Evolutionary conservation across 345 rosid species (phyloP), one percentile per base, ranked within the genome.

Genomic region (Sapria himalayana): DNA sequence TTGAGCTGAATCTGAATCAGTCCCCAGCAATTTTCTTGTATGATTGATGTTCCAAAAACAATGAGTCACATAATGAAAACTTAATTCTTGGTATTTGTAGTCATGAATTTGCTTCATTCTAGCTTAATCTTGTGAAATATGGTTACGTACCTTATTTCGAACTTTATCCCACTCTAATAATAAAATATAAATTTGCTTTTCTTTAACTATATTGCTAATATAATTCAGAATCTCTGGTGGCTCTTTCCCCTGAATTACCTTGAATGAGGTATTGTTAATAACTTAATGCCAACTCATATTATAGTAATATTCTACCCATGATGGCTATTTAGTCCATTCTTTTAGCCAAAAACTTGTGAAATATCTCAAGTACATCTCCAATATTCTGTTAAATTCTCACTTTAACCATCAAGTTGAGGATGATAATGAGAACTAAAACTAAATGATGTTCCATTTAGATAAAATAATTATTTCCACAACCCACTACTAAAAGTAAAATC

Each of bases 261-360:
- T 13, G 9, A 41, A 41, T 2, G 45, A 32, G 2, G 45, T 41
- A 5, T n/a, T 41, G 1, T 22, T 1, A 2, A 41, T 6, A 6
- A 13, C 12, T 6, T 17, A 22, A n/a, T 41, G 45, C 32, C 17
- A 17, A 27, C 36, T 22, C 0, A 12, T 41, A 14, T 41, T 41
- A 19, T 41, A 41, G 15, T 32, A 41, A 41, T 21, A 41, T 15
- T 41, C 32, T n/a, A 23, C 45, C 45, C 16, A 23, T 4, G 32
- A 41, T 7, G 17, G 15, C 45, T n/a, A 41, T 2, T 12, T 2
- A 8, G 9, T 22, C 45, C 45, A 41, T 11, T 41, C 42, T 2
- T 23, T 41, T 22, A 32, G 45, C 19, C 9, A 6, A 2, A 18
- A 23, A 14, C 31, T 22, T 6, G 45, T 41, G 11, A 22, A 22